phyloP scores from a whole-genome alignment of 208 protist species.

The Trypanosoma boissoni region DNA sequence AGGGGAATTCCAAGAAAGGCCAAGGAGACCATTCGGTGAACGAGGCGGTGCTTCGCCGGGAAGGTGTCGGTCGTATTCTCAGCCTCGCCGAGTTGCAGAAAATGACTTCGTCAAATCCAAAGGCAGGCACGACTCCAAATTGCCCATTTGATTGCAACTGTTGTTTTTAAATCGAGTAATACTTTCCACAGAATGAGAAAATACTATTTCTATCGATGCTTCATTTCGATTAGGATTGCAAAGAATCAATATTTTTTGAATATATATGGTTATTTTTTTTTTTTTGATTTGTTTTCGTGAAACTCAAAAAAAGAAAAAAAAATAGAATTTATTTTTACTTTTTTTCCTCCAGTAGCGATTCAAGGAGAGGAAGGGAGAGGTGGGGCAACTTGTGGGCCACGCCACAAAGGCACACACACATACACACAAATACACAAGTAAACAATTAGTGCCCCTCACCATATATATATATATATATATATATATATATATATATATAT shows the following conservation, averaged over 20 bases:
- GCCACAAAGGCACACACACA: no score
- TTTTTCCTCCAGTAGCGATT: no score
- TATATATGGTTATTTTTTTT: slow-evolving; percentile 3
- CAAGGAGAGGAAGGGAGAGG: no score
- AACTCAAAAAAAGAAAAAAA: no score
- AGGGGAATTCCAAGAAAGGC: background rate
- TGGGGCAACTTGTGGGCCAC: no score
- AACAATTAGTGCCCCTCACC: background rate
- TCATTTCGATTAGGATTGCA: no score
- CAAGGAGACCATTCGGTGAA: slow-evolving; percentile 2
- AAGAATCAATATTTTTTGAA: background rate
- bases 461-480: background rate
- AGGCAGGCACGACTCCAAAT: slow-evolving; percentile 82
- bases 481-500: no score
- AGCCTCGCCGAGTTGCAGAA: slow-evolving; percentile 67
- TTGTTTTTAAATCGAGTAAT: slow-evolving; percentile 77
- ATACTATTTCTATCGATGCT: no score
- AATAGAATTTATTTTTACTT: no score
- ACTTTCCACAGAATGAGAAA: background rate
- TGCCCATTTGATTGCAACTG: slow-evolving; percentile 92
- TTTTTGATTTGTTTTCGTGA: no score
- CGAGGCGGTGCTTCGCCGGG: slow-evolving; percentile 32
- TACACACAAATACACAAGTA: no score
- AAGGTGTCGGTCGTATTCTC: slow-evolving; percentile 82
- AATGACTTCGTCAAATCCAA: slow-evolving; percentile 69